Evolutionary conservation across 2,329 filamentous ascomycete species (phyloP), one percentile per base, ranked within the genome.

Genomic region (Hypoxylon sp.): DNA sequence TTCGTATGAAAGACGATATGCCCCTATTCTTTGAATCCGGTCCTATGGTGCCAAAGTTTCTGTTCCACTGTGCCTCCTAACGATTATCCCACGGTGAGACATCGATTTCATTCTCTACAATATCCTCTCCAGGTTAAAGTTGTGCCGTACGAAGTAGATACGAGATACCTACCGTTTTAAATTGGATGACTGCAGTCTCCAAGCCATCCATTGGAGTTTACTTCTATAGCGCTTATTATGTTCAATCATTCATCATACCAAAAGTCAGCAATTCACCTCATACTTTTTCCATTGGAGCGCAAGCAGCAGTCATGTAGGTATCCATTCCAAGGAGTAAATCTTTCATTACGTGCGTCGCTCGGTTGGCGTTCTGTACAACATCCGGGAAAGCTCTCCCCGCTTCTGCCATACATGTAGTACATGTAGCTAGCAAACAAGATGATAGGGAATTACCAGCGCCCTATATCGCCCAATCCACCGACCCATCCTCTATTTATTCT

Each of bases 361-460:
- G 26, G 51, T 60, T 55, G 50, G 35, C 14, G n/a, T 53, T 22
- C 39, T 64, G 60, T 55, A 63, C 53, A 31, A 63, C 42, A 46
- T 59, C 39, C 19, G 42, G 17, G 47, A 26, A 51, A 52, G 39
- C 51, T 35, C 44, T 19, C 35, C 58, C 47, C 55, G 59, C 46
- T n/a, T 26, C 19, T 53, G 44, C 22, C 53, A 46, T 42, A n/a
- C n/a, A n/a, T n/a, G n/a, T n/a, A 26, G 26, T 31, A 31, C 29
- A 2, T 8, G 29, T 9, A 11, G 17, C 4, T 22, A 56, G 55
- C 65, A 67, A 67, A 59, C 46, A 17, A 11, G 35, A 47, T 33
- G 19, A 51, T 31, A 48, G 3, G 39, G 5, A 56, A 42, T 46
- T 63, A 50, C 55, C 24, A 52, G 37, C 11, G 24, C 35, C 31